These are phyloP conservation scores for Leishmania tropica DNA, from an alignment of 208 protist genomes.

Conservation along the genomic window DNA sequence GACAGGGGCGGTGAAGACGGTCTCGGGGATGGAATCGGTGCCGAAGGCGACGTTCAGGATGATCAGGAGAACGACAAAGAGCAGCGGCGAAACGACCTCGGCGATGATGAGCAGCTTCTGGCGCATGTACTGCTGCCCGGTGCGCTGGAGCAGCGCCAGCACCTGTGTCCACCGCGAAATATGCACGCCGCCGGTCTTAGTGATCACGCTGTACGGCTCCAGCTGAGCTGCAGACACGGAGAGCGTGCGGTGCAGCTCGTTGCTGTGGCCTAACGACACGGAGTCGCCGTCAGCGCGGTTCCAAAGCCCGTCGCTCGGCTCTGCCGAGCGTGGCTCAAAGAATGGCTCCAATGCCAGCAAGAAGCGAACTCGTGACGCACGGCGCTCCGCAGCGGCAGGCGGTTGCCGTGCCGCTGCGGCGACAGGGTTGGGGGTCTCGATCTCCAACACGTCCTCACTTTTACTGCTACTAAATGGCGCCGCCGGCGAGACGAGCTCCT, in stretches of 20 bases:
- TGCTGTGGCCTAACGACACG: neutral
- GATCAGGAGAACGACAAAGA: conserved; percentile 52
- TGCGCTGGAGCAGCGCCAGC: conserved; percentile 44
- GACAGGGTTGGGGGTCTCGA: neutral
- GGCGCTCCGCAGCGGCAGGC: conserved; percentile 1
- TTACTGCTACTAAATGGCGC: neutral
- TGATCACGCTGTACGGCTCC: conserved; percentile 35
- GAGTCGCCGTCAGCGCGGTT: neutral
- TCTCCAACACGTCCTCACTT: neutral
- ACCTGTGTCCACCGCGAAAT: conserved; percentile 29
- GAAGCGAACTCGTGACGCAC: conserved; percentile 13
- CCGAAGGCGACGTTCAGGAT: conserved; percentile 47
- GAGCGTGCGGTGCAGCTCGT: neutral
- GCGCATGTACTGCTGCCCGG: conserved; percentile 34
- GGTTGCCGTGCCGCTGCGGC: neutral
- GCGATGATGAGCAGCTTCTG: conserved; percentile 28
- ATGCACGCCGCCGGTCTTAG: conserved; percentile 5
- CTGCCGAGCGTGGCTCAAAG: neutral
- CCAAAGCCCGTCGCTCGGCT: neutral
- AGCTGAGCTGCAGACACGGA: neutral
- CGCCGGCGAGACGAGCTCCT: neutral
- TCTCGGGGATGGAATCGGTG: conserved; percentile 19
- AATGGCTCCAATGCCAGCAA: neutral
- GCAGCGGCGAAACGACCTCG: conserved; percentile 48
- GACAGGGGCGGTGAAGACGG: neutral